Evolutionary conservation across 2,329 filamentous ascomycete species (phyloP).

Genomic region (Stemphylium lycopersici): DNA sequence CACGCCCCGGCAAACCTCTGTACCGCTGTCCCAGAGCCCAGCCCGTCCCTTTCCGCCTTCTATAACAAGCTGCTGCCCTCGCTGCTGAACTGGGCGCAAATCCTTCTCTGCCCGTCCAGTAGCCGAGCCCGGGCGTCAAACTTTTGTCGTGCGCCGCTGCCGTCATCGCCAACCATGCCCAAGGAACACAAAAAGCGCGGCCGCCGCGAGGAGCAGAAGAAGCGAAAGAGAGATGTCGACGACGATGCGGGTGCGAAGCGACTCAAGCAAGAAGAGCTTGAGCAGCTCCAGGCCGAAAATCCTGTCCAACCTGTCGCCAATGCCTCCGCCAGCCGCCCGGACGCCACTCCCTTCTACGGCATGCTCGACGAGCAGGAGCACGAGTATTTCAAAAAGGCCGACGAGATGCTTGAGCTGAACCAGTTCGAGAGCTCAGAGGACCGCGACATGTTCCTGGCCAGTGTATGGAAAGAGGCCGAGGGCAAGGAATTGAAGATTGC

Average conservation of each 20-base stretch:
- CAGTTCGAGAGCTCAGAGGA: conserved; percentile 78
- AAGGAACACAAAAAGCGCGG: conserved; percentile 65
- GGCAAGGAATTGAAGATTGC: conserved; percentile 96
- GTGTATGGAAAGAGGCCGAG: conserved; percentile 82
- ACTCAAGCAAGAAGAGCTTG: conserved; percentile 30
- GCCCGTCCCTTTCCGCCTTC: background rate
- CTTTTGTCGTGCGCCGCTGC: conserved; percentile 22
- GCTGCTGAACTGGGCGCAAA: background rate
- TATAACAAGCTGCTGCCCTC: background rate
- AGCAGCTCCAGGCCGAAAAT: conserved; percentile 19
- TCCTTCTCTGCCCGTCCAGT: background rate
- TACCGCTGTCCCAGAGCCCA: conserved; percentile 2
- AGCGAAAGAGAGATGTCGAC: conserved; percentile 51
- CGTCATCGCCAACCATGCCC: conserved; percentile 55
- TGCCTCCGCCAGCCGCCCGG: conserved; percentile 41
- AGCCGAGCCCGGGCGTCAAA: conserved; percentile 20
- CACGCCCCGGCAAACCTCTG: conserved; percentile 9
- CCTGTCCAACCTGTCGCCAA: conserved; percentile 30
- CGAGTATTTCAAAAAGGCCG: conserved; percentile 90
- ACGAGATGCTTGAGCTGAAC: conserved; percentile 88
- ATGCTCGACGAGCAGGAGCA: conserved; percentile 92
- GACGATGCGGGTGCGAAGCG: conserved; percentile 48
- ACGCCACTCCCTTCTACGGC: conserved; percentile 83
- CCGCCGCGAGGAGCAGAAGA: conserved; percentile 58
- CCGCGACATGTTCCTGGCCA: conserved; percentile 65